Base-by-base conservation (phyloP, 129 eudicot genomes). In the Chrysanthemum makinoi region DNA sequence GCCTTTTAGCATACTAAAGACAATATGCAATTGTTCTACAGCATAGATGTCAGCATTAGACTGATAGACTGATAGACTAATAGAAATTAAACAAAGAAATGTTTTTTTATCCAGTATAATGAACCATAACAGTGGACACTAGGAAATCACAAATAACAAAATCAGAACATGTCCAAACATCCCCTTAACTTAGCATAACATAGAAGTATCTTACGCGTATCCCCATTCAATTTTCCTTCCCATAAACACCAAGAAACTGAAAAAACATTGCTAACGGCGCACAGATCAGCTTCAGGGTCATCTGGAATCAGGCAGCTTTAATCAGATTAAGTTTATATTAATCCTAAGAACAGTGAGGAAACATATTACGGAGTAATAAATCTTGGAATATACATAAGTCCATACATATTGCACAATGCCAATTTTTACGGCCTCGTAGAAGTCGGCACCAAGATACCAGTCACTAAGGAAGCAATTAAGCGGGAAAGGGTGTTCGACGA, bases 381-480 rank as follows among this genome's bases (percentile, higher is more conserved):
- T 1, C 11, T 1, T 7, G 24, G 73, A 6, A 68, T 11, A 58
- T 17, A 56, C 30, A 79, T 7, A 55, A 65, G 51, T 49, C 59
- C 96, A 72, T 90, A 94, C 99, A 84, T 94, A 94, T 81, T 94
- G 97, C 63, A 94, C 99, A 54, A 94, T 84, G 81, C 97, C 99
- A 75, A 94, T 79, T 82, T 94, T 94, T 12, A 94, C 99, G 3
- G 97, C 99, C 75, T 90, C 91, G 69, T 94, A 94, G 76, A 94
- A 94, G 35, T 94, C 86, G 1, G 87, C 65, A 33, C 99, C 99
- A 62, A 94, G 99, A 82, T 84, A 80, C 99, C 99, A 94, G 66
- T 83, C 86, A 78, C 74, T 82, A 22, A 94, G 69, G 77, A 80
- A 84, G 81, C 87, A 94, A 75, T 74, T 94, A 35, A 94, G 80